Evolutionary conservation across 192 early-diverging fungal species (phyloP), one percentile per base, ranked within the genome.

Genomic region (Backusella morwellensis): DNA sequence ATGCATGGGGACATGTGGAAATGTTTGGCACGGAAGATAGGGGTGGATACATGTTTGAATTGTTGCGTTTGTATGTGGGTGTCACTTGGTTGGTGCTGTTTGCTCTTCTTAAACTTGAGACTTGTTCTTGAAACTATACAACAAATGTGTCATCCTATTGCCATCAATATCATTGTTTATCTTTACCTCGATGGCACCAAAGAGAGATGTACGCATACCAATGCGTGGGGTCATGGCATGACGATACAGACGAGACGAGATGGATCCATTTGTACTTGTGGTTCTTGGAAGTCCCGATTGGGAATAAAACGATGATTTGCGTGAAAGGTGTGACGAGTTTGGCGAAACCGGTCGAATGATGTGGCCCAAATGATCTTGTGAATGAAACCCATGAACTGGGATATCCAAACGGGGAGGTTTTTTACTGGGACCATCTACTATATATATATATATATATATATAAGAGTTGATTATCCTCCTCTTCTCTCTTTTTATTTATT

Each of bases 151-250:
- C 1, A 32, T 3, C 2, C 32, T 32, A 2, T 32, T 32, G 32
- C 32, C 32, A 32, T 32, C 32, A 32, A 32, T 32, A 32, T 32
- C 2, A 32, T 32, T 32, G 32, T 56, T 35, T 56, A 36, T 23
- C 6, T 41, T 19, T 78, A 86, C 85, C 85, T 89, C 88, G 4
- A 89, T 80, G 0, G 88, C 88, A 42, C 85, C 76, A 68, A 89
- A 80, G 4, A 89, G 73, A n/a, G 86, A 86, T 47, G 88, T 82
- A 66, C 86, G 78, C 26, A 83, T 85, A 38, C 84, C 80, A 19
- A 77, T 67, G 74, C 77, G 77, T 23, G 81, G 81, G 1, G 81
- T 75, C 52, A 78, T 77, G 6, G 77, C 50, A n/a, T 52, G 75
- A 0, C 81, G 44, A 74, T 82, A 75, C 19, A 71, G 56, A 4